Base-by-base conservation (phyloP, 345 rosid genomes). In the Cardamine chenopodiifolia region DNA sequence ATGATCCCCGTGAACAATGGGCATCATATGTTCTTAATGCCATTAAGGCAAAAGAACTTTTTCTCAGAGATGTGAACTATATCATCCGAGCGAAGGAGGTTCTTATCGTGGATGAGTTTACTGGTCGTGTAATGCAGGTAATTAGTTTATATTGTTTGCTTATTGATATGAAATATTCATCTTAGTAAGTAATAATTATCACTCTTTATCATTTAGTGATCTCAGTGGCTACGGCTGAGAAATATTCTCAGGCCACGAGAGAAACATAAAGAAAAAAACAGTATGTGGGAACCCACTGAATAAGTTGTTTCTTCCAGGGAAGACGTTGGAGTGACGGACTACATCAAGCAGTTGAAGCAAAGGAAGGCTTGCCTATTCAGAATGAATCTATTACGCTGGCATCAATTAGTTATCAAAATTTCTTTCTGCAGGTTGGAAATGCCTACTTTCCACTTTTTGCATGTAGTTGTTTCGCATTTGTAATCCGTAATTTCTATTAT, bases 261-360 rank as follows among this genome's bases (percentile, higher is more conserved):
- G 39, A 8, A 18, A 6, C 54, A 62, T 3, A 49, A 7, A 13
- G 11, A 57, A 34, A 39, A 37, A 42, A 59, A 53, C 19, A 55
- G 52, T 64, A 40, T 19, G 47, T 49, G 31, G 63, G 29, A 32
- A 28, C n/a, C 66, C 68, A 54, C 35, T 53, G 68, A 70, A 26
- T 58, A 60, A 56, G 14, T 71, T 18, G 32, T 75, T 62, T 71
- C 48, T 47, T 52, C 65, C 73, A 94, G 98, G 98, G 98, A 32
- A 86, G 98, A 70, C 85, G 98, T 77, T 94, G 98, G 98, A 94
- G 98, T 81, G 98, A 94, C 80, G 98, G 98, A 69, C 95, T 94
- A 82, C 98, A 94, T 80, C 98, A 94, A 90, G 98, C 98, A 66
- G 98, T 94, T 78, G 98, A 94, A 84, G 98, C 98, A 58, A 94